Evolutionary conservation across 2,329 filamentous ascomycete genomes (phyloP).

Genomic region (Calonectria ilicicola): DNA sequence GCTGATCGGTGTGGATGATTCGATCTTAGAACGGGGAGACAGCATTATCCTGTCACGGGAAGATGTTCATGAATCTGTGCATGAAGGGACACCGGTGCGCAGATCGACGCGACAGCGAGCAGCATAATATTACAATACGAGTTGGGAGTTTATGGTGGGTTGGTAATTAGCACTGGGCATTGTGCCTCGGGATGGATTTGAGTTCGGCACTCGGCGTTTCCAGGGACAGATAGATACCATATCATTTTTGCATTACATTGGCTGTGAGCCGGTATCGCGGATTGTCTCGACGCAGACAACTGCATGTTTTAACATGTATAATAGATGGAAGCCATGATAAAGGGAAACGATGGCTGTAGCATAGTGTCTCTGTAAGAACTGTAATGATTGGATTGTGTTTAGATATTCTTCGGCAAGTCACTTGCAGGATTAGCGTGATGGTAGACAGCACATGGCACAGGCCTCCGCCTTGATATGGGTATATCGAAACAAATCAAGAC

Average conservation of each 20-base stretch:
- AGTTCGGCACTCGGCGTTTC: slow-evolving; percentile 19
- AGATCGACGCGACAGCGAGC: slow-evolving; percentile 38
- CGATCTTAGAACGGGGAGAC: slow-evolving; percentile 53
- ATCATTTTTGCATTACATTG: background rate
- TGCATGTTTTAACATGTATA: slow-evolving; percentile 15
- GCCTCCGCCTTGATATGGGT: background rate
- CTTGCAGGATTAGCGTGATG: background rate
- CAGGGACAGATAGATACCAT: slow-evolving; percentile 1
- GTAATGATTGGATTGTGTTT: background rate
- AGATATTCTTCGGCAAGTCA: background rate
- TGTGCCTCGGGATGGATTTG: background rate
- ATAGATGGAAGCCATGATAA: slow-evolving; percentile 3
- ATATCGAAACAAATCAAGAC: background rate
- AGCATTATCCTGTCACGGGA: slow-evolving; percentile 53
- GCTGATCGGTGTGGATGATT: slow-evolving; percentile 54
- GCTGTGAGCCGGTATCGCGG: background rate
- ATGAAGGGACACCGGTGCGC: slow-evolving; percentile 36
- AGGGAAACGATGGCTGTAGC: background rate
- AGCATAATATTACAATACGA: slow-evolving; percentile 15
- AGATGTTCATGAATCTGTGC: slow-evolving; percentile 35
- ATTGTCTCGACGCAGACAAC: background rate
- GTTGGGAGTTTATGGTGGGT: background rate
- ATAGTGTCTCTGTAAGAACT: slow-evolving; percentile 5
- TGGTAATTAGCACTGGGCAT: background rate
- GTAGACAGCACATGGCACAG: background rate